These are phyloP conservation scores for Cucurbita argyrosperma DNA, from an alignment of 306 rosid species.

Conservation along the genomic window DNA sequence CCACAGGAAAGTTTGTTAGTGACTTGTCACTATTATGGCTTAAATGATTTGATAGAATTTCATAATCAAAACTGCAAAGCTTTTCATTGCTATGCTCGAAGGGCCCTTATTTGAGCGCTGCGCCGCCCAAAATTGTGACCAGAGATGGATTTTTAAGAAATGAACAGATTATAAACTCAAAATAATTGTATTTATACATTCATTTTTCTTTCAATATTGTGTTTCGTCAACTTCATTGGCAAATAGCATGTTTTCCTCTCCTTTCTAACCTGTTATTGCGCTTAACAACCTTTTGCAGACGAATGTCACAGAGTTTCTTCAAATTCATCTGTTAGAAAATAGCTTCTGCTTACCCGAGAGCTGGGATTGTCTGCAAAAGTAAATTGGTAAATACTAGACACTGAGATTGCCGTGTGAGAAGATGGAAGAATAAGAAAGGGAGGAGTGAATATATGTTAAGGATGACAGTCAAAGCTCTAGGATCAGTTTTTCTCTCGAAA, in stretches of 20 bases:
- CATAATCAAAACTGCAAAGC: neutral
- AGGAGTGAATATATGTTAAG: neutral
- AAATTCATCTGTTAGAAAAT: neutral
- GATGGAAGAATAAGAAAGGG: neutral
- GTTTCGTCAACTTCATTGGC: neutral
- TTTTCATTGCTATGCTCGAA: neutral
- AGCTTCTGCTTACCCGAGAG: neutral
- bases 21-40: neutral
- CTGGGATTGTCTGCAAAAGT: neutral
- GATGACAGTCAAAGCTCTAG: neutral
- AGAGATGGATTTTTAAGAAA: neutral
- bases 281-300: neutral
- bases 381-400: too few relatives aligned
- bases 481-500: neutral
- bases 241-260: neutral
- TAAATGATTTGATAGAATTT: neutral
- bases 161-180: neutral
- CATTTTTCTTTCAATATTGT: neutral
- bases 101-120: neutral
- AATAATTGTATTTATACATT: neutral
- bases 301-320: neutral
- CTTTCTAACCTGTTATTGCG: neutral
- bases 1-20: neutral
- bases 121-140: neutral
- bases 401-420: neutral